Conservation (phyloP, 495 filamentous ascomycete genomes). For the Hypoxylon subgilvum region DNA sequence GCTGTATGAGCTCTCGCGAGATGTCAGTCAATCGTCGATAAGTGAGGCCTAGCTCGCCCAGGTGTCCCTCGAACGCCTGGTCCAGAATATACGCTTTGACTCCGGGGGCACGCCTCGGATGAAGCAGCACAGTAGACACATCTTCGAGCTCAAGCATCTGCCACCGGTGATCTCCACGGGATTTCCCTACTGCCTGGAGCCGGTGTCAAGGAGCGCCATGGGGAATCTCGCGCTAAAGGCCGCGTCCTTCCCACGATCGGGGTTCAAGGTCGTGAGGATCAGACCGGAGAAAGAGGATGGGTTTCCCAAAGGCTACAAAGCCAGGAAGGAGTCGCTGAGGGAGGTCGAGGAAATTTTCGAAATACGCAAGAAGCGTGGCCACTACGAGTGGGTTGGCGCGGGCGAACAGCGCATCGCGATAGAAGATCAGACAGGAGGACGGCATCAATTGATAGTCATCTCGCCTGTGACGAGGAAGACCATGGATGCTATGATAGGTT, state of each 20-base stretch:
- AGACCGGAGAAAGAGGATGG: slow-evolving; percentile 30
- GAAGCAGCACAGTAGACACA: slow-evolving; percentile 21
- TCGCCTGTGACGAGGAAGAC: slow-evolving; percentile 32
- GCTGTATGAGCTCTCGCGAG: slow-evolving; percentile 41
- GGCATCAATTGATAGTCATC: slow-evolving; percentile 33
- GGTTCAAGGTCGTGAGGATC: slow-evolving; percentile 31
- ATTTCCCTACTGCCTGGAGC: slow-evolving; percentile 28
- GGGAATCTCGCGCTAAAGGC: slow-evolving; percentile 34
- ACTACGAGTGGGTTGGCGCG: slow-evolving; percentile 37
- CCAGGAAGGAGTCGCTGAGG: slow-evolving; percentile 18
- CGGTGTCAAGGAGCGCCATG: slow-evolving; percentile 22
- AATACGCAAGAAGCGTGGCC: slow-evolving; percentile 17
- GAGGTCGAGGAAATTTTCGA: slow-evolving; percentile 32
- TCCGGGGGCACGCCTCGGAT: slow-evolving; percentile 31
- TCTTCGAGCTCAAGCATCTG: slow-evolving; percentile 41
- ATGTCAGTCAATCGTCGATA: slow-evolving; percentile 10
- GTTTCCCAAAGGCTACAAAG: slow-evolving; percentile 23
- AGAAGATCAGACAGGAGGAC: slow-evolving; percentile 24
- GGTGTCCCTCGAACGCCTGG: slow-evolving; percentile 42
- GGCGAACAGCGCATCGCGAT: slow-evolving; percentile 37
- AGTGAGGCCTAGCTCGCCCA: slow-evolving; percentile 31
- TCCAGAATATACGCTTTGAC: slow-evolving; percentile 33
- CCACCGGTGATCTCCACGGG: slow-evolving; percentile 18
- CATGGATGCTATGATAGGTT: slow-evolving; percentile 42
- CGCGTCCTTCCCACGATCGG: slow-evolving; percentile 32